Evolutionary conservation across 108 stramenopile species (phyloP), one percentile per base, ranked within the genome.

Genomic region (Cyclotella choctawhatcheeana): DNA sequence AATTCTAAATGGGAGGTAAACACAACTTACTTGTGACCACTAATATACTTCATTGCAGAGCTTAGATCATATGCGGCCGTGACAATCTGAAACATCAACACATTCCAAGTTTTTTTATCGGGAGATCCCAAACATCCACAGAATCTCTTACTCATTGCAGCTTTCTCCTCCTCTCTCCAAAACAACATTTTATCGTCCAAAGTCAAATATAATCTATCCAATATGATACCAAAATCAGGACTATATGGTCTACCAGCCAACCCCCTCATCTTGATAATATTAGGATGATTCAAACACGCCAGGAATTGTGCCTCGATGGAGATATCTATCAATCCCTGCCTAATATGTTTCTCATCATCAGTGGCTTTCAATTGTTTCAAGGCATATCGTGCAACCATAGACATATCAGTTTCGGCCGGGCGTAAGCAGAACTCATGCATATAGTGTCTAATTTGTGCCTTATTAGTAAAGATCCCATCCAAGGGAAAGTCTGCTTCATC

Each of bases 251-350:
- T 67, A 20, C 85, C 86, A 0, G 82, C 74, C 25, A 75, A 77
- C 8, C 84, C 91, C 35, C 87, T 70, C 58, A 92, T 68, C 17
- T 77, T 85, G 18, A 89, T 76, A 20, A 92, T 78, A 61, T 92
- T 87, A 5, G 88, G 87, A 69, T 92, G 91, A 17, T 79, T 73
- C 50, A 92, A 45, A 34, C 71, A 61, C 8, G 82, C 53, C 14
- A 92, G 66, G 30, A 92, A 85, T 63, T 87, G 82, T n/a, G 88
- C 88, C 81, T 92, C 91, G 14, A 80, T 74, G 0, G 91, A 84
- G 18, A 92, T 32, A 67, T 89, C 88, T 26, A 89, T 83, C n/a
- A 79, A 34, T n/a, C 78, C 78, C 44, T 61, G 58, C 22, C 70
- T 52, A 25, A 72, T 37, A 22, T 67, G 14, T 37, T 79, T 67